These are phyloP conservation scores for Alternaria gaisen DNA, from an alignment of 2,329 filamentous ascomycete species.

Conservation along the genomic window DNA sequence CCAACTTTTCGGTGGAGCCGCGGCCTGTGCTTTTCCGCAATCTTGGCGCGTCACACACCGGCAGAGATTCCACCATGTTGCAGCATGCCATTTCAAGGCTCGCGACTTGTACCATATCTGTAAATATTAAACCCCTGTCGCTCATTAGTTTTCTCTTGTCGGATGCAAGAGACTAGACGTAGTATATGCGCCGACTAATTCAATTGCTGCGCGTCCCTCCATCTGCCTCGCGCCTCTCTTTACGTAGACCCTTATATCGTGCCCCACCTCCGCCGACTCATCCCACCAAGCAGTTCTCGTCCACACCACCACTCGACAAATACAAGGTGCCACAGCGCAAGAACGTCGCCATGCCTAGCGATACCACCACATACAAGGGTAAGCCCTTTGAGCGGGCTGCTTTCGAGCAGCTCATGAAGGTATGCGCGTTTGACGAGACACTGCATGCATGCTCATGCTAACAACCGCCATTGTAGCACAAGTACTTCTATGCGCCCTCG, in stretches of 20 bases:
- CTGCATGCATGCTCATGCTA: constrained; percentile 35
- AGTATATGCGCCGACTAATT: constrained; percentile 50
- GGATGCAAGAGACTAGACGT: constrained; percentile 25
- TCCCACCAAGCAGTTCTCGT: constrained; percentile 48
- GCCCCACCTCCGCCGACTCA: constrained; percentile 42
- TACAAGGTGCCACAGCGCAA: constrained; percentile 43
- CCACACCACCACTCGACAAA: constrained; percentile 40
- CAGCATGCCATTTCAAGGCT: constrained; percentile 15
- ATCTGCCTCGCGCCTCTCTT: constrained; percentile 36
- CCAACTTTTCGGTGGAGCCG: constrained; percentile 28
- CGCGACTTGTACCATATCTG: constrained; percentile 15
- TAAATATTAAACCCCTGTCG: constrained; percentile 33
- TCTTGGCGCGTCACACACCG: constrained; percentile 17
- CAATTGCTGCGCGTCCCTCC: constrained; percentile 51
- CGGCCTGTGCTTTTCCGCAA: constrained; percentile 15
- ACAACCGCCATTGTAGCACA: constrained; percentile 38
- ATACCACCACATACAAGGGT: constrained; percentile 71
- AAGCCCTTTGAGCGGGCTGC: constrained; percentile 84
- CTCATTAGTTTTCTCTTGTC: constrained; percentile 32
- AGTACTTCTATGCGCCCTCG: constrained; percentile 86
- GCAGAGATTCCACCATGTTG: constrained; percentile 4
- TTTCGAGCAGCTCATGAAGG: constrained; percentile 85
- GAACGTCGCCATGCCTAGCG: constrained; percentile 41
- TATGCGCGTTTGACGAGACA: constrained; percentile 64
- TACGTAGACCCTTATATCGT: constrained; percentile 37